Percentiles rank a stretch among this genome's conserved stretches.
Conservation (phyloP, 192 early-diverging fungal genomes). For the Thamnidium elegans region DNA sequence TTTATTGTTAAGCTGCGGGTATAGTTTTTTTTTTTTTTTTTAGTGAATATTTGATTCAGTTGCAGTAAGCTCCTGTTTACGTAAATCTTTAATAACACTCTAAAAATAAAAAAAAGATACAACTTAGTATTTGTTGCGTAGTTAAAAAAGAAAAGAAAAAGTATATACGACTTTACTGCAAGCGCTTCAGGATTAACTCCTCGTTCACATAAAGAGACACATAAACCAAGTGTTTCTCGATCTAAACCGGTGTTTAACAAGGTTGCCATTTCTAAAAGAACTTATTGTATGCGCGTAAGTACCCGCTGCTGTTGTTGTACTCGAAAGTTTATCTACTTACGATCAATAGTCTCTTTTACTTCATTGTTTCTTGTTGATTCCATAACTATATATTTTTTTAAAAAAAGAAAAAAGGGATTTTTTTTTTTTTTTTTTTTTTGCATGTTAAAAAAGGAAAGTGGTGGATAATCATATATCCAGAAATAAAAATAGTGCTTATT, state of each 20-base stretch:
- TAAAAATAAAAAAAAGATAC: background rate
- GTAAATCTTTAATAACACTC: constrained; percentile 14
- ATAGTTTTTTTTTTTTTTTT: background rate
- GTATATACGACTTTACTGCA: constrained; percentile 39
- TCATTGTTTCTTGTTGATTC: background rate
- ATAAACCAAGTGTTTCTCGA: constrained; percentile 66
- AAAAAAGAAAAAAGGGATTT: background rate
- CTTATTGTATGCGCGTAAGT: background rate
- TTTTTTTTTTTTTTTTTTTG: background rate
- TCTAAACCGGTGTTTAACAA: constrained; percentile 74
- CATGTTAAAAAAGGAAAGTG: no score
- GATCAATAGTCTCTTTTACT: constrained; percentile 14
- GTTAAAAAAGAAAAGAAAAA: background rate
- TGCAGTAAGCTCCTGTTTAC: constrained; percentile 4
- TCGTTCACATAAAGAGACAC: constrained; percentile 73
- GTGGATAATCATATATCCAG: no score
- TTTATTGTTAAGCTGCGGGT: background rate
- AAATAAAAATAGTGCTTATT: no score
- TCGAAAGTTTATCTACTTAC: background rate
- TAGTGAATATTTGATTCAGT: background rate
- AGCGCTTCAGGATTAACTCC: constrained; percentile 82
- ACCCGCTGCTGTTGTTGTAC: background rate
- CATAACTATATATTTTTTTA: background rate
- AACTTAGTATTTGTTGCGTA: background rate
- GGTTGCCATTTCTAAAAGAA: constrained; percentile 63